Conservation (phyloP, 129 eudicot species). For the Centaurea solstitialis region DNA sequence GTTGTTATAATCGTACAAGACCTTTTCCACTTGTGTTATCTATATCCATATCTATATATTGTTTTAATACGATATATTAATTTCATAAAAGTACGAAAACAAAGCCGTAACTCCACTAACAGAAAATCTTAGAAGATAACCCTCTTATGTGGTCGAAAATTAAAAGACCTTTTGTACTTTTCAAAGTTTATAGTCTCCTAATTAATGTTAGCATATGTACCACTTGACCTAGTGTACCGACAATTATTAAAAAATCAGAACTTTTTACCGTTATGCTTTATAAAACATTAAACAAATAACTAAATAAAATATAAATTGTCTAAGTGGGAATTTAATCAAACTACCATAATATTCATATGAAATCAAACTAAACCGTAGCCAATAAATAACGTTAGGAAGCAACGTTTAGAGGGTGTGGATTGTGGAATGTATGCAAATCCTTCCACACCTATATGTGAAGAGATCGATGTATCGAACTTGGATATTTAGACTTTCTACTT, state of each 20-base stretch:
- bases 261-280: neutral
- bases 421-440: neutral
- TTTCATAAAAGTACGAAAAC: neutral
- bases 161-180: neutral
- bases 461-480: neutral
- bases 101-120: neutral
- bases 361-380: neutral
- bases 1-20: too few relatives aligned
- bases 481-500: too few relatives aligned
- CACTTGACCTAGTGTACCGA: neutral
- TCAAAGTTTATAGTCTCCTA: neutral
- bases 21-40: neutral
- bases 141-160: neutral
- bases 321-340: neutral
- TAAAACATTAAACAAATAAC: neutral
- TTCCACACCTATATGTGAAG: neutral
- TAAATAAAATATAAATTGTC: neutral
- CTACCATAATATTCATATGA: neutral
- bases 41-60: too few relatives aligned
- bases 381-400: too few relatives aligned
- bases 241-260: neutral
- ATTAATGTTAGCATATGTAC: neutral
- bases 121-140: neutral
- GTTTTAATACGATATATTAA: neutral
- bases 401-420: neutral